phyloP scores from a whole-genome alignment of 1,284 basidiomycete genomes.

The Malassezia japonica region DNA sequence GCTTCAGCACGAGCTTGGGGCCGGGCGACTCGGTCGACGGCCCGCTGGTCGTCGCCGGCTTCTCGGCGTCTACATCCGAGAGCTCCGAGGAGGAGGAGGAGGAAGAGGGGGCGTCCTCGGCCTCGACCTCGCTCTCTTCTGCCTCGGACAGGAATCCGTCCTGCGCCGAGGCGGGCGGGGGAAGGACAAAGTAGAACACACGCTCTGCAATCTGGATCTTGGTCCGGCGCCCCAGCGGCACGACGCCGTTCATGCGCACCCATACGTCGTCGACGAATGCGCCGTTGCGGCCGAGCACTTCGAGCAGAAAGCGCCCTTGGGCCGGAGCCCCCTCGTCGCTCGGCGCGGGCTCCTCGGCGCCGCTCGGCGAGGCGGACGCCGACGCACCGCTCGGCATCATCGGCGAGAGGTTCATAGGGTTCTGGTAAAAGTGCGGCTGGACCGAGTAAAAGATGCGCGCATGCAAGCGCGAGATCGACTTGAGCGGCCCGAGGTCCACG shows the following conservation, averaged over 20 bases:
- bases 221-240: constrained; percentile 60
- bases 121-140: constrained; percentile 1
- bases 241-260: constrained; percentile 74
- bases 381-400: neutral
- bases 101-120: constrained; percentile 24
- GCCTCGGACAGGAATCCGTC: neutral
- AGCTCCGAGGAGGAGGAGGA: constrained; percentile 17
- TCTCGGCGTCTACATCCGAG: constrained; percentile 21
- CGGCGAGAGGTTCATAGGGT: neutral
- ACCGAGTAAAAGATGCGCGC: constrained; percentile 67
- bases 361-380: neutral
- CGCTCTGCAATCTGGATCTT: constrained; percentile 97
- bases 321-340: constrained; percentile 7
- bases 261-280: constrained; percentile 96
- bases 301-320: constrained; percentile 73
- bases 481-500: constrained; percentile 89
- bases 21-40: neutral
- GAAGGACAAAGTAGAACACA: constrained; percentile 91
- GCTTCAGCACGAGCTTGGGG: constrained; percentile 14
- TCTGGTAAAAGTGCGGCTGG: constrained; percentile 7
- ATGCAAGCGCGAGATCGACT: constrained; percentile 90
- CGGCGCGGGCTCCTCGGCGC: neutral
- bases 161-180: constrained; percentile 49
- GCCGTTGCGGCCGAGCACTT: constrained; percentile 86
- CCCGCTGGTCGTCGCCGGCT: neutral